Evolutionary conservation across 108 stramenopile genomes (phyloP).

Genomic region (Skeletonema costatum): DNA sequence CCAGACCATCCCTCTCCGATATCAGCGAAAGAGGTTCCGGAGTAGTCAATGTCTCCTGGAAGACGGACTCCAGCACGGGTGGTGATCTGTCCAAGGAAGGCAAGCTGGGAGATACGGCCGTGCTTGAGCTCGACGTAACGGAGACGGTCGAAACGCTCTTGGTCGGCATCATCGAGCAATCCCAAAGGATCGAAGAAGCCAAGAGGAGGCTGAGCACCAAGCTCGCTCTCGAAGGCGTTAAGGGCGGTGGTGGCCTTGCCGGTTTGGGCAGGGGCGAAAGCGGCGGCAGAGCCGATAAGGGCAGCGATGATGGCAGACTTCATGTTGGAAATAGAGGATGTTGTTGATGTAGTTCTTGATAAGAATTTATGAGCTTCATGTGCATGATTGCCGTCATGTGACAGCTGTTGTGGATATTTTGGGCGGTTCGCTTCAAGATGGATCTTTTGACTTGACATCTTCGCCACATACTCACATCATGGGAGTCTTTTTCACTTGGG

Average conservation of each 20-base stretch:
- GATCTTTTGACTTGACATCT: too few species aligned
- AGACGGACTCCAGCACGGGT: conserved; percentile 56
- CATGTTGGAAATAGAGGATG: conserved; percentile 3
- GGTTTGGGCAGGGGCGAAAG: conserved; percentile 25
- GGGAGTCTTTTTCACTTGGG: too few species aligned
- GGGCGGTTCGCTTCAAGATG: too few species aligned
- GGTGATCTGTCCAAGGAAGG: conserved; percentile 80
- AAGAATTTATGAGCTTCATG: background rate
- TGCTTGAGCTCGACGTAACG: conserved; percentile 52
- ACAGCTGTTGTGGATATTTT: background rate
- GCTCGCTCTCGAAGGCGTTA: too few species aligned
- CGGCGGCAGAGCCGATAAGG: conserved; percentile 14
- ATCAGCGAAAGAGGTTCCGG: conserved; percentile 1
- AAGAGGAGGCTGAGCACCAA: too few species aligned
- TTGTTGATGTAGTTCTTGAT: background rate
- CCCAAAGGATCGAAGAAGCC: conserved; percentile 68
- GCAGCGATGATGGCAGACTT: conserved; percentile 22
- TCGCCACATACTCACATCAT: too few species aligned
- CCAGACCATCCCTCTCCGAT: conserved; percentile 19
- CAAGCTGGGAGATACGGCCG: conserved; percentile 51
- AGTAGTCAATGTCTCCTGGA: conserved; percentile 30
- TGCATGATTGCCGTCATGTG: too few species aligned
- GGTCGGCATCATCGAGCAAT: conserved; percentile 46
- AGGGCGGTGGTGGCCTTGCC: conserved; percentile 67
- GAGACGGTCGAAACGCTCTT: conserved; percentile 41